Evolutionary conservation across 805 yeast genomes (phyloP), one percentile per base, ranked within the genome.

Genomic region (Suhomyces xylopsoci): DNA sequence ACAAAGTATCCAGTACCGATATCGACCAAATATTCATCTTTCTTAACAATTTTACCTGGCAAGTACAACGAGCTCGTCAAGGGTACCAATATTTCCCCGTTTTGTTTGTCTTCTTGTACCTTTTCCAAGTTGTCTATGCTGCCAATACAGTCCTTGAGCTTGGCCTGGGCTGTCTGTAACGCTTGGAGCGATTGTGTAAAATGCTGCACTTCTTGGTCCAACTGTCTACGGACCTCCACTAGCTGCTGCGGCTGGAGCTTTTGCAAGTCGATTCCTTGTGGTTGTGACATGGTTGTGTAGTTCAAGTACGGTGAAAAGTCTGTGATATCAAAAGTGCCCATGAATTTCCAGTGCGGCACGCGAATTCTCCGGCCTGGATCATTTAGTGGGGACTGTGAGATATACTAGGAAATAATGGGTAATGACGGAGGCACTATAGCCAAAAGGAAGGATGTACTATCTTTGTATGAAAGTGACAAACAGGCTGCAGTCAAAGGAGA

Each of bases 1-100:
- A 91, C 92, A 65, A 81, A 94, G 66, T 94, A 94, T 2, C 98
- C 98, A 0, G 99, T 94, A 34, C 99, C 99, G 24, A 94, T 85
- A 65, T 94, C 99, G 8, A 94, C 97, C 66, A 94, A 76, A 62
- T 87, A 94, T 53, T 80, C 83, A 54, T 85, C 80, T 49, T 79
- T 79, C 53, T 87, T 82, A 44, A 78, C 76, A 49, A 89, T 79
- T 50, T 76, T 81, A 2, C 98, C 99, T 3, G 97, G 96, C 25
- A 94, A 87, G 60, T 94, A 94, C 41, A 94, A 73, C 0, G 97
- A 90, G 17, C 91, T 79, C 0, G 98, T 90, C 55, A 96, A 77
- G 5, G 99, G 99, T 1, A 94, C 90, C 56, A 94, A 74, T 19
- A 93, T 67, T 32, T 82, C 80, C 1, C 78, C 72, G 38, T 53